Conservation (phyloP, 2,329 filamentous ascomycete species). For the Cladosporium austrohemisphaericum region DNA sequence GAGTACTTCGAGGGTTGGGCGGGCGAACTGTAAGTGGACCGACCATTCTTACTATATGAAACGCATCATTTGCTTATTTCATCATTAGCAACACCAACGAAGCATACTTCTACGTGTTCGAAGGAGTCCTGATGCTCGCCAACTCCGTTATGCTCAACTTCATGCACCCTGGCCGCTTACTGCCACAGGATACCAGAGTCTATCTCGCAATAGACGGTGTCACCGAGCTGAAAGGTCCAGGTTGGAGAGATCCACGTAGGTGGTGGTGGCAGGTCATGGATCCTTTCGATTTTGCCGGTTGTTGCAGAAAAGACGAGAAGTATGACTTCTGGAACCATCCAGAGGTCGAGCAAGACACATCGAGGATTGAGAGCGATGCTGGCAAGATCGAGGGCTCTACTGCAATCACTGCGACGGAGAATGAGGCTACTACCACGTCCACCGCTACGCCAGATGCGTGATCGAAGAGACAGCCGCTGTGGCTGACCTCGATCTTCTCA, state of each 20-base stretch:
- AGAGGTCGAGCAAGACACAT: background rate
- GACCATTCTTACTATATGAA: too few species aligned
- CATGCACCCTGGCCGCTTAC: conserved; percentile 48
- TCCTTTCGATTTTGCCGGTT: conserved; percentile 28
- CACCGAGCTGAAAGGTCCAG: conserved; percentile 41
- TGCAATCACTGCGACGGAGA: background rate
- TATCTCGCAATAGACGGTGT: conserved; percentile 50
- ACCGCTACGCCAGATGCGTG: background rate
- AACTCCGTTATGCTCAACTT: conserved; percentile 47
- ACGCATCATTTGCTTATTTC: conserved; percentile 23
- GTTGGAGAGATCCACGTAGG: conserved; percentile 25
- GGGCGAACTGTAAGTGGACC: conserved; percentile 19
- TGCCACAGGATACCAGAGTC: conserved; percentile 49
- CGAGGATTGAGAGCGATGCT: background rate
- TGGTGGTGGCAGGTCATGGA: conserved; percentile 25
- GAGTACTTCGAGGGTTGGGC: conserved; percentile 40
- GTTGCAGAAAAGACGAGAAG: background rate
- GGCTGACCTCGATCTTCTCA: too few species aligned
- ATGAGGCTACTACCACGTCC: background rate
- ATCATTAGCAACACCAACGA: conserved; percentile 43
- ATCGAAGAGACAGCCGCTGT: background rate
- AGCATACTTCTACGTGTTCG: conserved; percentile 54
- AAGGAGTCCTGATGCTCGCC: conserved; percentile 51
- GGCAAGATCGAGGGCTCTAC: background rate
- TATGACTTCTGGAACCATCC: conserved; percentile 14